Evolutionary conservation across 352 stramenopile genomes (phyloP), one percentile per base, ranked within the genome.

Genomic region (Phytophthora pseudosyringae): DNA sequence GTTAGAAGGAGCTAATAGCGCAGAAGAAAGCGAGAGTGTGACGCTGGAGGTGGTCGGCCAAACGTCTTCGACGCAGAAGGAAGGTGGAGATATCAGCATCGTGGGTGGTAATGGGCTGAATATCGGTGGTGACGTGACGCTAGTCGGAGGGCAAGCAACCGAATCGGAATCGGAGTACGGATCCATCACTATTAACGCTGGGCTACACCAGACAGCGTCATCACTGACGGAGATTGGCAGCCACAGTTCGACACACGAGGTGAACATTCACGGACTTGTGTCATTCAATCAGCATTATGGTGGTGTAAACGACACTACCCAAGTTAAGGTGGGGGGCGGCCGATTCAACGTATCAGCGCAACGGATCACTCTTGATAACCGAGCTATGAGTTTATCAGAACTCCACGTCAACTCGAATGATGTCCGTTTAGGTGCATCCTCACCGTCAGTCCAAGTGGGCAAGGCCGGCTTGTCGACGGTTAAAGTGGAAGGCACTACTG

Each of bases 141-240:
- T 94, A 15, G 15, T 67, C 11, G 80, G 81, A 43, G 85, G 85
- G 4, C 38, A 77, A 50, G 67, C 64, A 13, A 60, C 64, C 1
- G 67, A 75, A 9, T 57, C 60, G 3, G 53, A 71, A 11, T 69
- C 73, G 28, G 45, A 58, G 50, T 69, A 75, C 6, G 83, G 81
- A 32, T 74, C 74, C 4, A 69, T 93, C 1, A 53, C 65, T 21
- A 81, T 93, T 54, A 93, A 93, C 44, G 71, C 83, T 13, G 67
- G 76, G 3, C 64, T 92, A 16, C 68, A 83, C 1, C 52, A 70
- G 6, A 50, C 68, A 3, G 72, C 58, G 1, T 59, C 56, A n/a
- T 92, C 83, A 5, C 31, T 73, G 25, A 93, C 81, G 0, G 78
- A 86, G 49, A 90, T 93, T 33, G 83, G 83, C 32, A 83, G 76